Evolutionary conservation across 2,329 filamentous ascomycete species (phyloP), one percentile per base, ranked within the genome.

Genomic region (Waltergamsia citrina): DNA sequence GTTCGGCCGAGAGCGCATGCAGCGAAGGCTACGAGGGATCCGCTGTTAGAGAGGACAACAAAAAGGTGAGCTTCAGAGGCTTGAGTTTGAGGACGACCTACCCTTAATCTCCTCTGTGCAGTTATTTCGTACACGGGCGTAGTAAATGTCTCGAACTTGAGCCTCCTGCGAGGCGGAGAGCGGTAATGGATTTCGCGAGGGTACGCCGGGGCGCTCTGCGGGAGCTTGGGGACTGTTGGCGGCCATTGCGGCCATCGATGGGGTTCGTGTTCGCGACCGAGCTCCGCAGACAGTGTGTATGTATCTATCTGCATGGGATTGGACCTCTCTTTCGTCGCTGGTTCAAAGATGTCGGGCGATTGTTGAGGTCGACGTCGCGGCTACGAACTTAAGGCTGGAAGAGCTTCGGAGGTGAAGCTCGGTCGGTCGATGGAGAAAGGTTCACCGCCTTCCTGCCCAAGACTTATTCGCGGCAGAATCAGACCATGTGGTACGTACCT

Each of bases 1-100:
- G 88, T 96, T 43, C 85, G 83, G 52, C 81, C 80, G 32, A 81
- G 71, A 34, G 88, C 88, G 69, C 92, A 98, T 45, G 81, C 78
- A 38, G 92, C 92, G 56, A 98, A 98, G 41, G 83, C 90, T 95
- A 46, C n/a, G 15, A 11, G 14, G 17, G 12, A 3, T 5, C 12
- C 15, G 8, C 14, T 15, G 29, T 32, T 14, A 32, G 29, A 10
- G 23, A 14, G 16, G 19, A 3, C 8, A 32, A 19, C 6, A 6
- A 6, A 10, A 3, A 29, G 10, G 27, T 10, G 16, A 15, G 26
- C 20, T 23, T 27, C 23, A 30, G 4, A 30, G 9, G 14, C 8
- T 27, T 12, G 19, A 16, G 11, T 21, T 31, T 29, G 26, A 21
- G 24, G 31, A 29, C 3, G 23, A 47, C 56, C 32, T 47, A 85